Conservation (phyloP, 225 moss, liverwort and hornwort species). For the Rhytidiadelphus loreus region DNA sequence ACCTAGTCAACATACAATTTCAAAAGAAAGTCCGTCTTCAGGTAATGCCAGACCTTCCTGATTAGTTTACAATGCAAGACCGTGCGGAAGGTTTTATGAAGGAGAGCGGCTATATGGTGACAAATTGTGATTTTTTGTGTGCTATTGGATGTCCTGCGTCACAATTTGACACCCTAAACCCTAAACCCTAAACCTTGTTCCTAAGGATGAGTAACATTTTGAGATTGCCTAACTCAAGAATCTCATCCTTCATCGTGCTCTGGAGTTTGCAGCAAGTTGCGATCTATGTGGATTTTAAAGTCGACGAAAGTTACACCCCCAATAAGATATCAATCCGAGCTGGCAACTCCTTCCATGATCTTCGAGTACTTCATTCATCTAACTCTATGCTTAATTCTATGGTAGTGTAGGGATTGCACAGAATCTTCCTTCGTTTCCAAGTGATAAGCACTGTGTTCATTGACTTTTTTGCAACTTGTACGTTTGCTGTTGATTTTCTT, state of each 20-base stretch:
- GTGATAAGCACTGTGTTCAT: not conserved
- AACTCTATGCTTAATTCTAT: not conserved
- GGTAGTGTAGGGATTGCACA: not conserved
- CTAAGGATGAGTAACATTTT: not conserved
- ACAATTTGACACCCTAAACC: not conserved
- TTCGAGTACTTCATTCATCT: slow-evolving; percentile 41
- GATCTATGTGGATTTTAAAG: slow-evolving; percentile 79
- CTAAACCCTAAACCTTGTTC: not conserved
- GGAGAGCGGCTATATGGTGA: not conserved
- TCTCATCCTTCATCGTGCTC: not conserved
- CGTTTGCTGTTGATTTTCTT: not conserved
- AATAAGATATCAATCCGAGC: slow-evolving; percentile 92
- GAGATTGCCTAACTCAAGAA: not conserved
- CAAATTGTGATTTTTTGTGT: not conserved
- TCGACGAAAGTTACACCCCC: slow-evolving; percentile 96
- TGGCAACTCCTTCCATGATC: slow-evolving; percentile 95
- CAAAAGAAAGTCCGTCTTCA: slow-evolving; percentile 97
- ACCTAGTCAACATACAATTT: slow-evolving; percentile 87
- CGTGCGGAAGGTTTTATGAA: not conserved
- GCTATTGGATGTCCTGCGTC: not conserved
- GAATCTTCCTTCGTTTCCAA: not conserved
- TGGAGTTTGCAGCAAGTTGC: slow-evolving; percentile 65
- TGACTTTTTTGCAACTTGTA: not conserved
- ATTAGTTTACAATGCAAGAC: not conserved
- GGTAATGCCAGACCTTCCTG: slow-evolving; percentile 12